Evolutionary conservation across 2,329 filamentous ascomycete species (phyloP).

Genomic region (Colletotrichum navitas): DNA sequence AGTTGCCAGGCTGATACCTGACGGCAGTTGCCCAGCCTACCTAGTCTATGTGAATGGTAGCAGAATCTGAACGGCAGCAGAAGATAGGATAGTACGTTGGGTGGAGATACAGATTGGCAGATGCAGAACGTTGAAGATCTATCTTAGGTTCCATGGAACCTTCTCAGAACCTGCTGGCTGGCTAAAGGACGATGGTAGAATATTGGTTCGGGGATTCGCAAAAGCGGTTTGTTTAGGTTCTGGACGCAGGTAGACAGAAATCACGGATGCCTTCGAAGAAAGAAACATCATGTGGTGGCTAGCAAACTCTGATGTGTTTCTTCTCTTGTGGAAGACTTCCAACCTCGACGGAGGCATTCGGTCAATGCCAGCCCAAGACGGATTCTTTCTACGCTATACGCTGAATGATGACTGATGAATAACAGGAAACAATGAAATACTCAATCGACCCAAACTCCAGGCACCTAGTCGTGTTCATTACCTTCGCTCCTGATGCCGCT

Average conservation of each 20-base stretch:
- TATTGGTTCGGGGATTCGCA: not conserved
- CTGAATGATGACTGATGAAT: conserved; percentile 2
- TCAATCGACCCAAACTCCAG: conserved; percentile 24
- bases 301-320: conserved; percentile 8
- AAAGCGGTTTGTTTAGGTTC: not conserved
- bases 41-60: not conserved
- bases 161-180: not conserved
- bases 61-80: not conserved
- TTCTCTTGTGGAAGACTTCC: not conserved
- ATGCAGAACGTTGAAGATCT: not conserved
- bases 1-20: not conserved
- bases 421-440: not conserved
- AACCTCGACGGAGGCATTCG: not conserved
- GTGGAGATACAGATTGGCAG: not conserved
- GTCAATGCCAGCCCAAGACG: not conserved
- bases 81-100: not conserved
- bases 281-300: not conserved
- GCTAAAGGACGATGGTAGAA: not conserved
- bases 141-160: not conserved
- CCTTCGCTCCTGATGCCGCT: conserved; percentile 33
- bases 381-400: conserved; percentile 5
- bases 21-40: not conserved
- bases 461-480: conserved; percentile 34
- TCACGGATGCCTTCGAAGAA: not conserved
- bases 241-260: not conserved